A percentile compares a stretch with the other conserved stretches of the same genome.
phyloP scores from a whole-genome alignment of 2,329 filamentous ascomycete species.

The Colletotrichum filicis region DNA sequence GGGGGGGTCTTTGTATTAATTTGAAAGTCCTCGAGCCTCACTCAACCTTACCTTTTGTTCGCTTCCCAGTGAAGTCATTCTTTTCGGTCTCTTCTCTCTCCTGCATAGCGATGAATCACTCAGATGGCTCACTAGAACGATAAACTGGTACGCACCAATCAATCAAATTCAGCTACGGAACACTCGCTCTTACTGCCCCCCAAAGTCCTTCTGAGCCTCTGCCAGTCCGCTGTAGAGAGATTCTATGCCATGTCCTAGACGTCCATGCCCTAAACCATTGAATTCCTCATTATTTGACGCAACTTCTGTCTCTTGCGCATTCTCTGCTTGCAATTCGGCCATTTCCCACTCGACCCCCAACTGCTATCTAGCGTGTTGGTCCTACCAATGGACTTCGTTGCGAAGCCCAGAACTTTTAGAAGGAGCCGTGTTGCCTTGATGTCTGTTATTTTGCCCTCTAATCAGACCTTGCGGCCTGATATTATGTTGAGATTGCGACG shows the following conservation, averaged over 20 bases:
- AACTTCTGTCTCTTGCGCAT: neutral
- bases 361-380: neutral
- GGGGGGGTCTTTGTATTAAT: neutral
- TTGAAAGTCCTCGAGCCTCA: too few relatives aligned
- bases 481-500: neutral
- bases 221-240: neutral
- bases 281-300: neutral
- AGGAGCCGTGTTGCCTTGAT: neutral
- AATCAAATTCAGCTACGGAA: neutral
- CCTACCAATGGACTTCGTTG: slow-evolving; percentile 10
- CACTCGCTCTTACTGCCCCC: neutral
- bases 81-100: too few relatives aligned
- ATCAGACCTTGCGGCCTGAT: too few relatives aligned
- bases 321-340: neutral
- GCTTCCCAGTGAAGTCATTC: too few relatives aligned
- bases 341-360: neutral
- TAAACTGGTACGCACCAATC: too few relatives aligned
- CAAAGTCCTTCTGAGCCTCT: neutral
- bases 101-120: too few relatives aligned
- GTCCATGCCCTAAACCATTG: neutral
- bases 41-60: too few relatives aligned
- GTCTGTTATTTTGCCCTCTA: neutral
- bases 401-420: slow-evolving; percentile 13
- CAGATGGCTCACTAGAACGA: too few relatives aligned
- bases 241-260: neutral